Conservation (phyloP, 1,139 yeast species). For the Yamadazyma diospyri region DNA sequence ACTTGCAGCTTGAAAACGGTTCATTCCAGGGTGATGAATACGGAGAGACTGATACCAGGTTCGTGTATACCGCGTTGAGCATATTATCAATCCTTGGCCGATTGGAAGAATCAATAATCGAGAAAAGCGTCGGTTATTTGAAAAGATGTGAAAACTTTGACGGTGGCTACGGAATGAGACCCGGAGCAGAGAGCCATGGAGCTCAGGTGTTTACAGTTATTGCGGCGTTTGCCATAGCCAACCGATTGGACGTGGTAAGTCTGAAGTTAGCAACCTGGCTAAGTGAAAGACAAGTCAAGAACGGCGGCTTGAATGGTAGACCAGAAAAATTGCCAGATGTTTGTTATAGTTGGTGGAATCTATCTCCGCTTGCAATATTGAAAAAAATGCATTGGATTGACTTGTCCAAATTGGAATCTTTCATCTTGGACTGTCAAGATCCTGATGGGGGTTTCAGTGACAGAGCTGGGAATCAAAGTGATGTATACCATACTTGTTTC, state of each 20-base stretch:
- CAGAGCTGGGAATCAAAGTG: constrained; percentile 86
- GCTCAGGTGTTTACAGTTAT: constrained; percentile 90
- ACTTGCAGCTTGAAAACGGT: constrained; percentile 69
- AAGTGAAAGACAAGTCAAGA: constrained; percentile 79
- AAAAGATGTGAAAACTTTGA: constrained; percentile 80
- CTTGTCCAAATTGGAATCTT: constrained; percentile 51
- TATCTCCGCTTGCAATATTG: constrained; percentile 72
- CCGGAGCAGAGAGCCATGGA: constrained; percentile 94
- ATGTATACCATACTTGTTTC: constrained; percentile 88
- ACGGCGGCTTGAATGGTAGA: constrained; percentile 94
- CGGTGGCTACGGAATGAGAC: constrained; percentile 92
- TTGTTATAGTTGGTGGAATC: constrained; percentile 98
- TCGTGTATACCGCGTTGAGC: constrained; percentile 78
- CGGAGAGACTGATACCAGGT: constrained; percentile 92
- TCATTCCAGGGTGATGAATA: constrained; percentile 85
- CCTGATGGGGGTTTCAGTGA: constrained; percentile 89
- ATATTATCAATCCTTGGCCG: constrained; percentile 66
- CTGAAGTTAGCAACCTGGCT: constrained; percentile 64
- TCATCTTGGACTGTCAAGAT: constrained; percentile 80
- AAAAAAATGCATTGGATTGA: constrained; percentile 73
- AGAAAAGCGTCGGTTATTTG: constrained; percentile 65
- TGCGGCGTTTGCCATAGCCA: constrained; percentile 72
- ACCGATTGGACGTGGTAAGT: constrained; percentile 53
- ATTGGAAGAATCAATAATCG: constrained; percentile 56
- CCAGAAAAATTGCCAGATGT: constrained; percentile 96